phyloP scores from a whole-genome alignment of 192 early-diverging fungal species.

The Coemansia sp. region DNA sequence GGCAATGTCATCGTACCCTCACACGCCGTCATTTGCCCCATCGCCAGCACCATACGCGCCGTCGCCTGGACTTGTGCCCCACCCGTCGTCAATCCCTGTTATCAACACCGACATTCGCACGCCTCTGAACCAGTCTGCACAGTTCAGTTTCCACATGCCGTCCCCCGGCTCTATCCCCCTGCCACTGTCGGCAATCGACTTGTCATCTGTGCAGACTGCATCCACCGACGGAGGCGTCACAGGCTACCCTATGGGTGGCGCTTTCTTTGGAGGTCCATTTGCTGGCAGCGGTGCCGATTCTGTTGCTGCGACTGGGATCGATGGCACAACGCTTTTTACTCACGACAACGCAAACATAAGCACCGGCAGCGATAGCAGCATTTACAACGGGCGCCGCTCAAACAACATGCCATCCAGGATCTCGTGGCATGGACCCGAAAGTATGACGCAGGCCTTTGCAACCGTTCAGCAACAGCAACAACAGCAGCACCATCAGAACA shows the following conservation, averaged over 20 bases:
- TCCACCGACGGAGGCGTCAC: slow-evolving; percentile 12
- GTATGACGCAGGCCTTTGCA: slow-evolving; percentile 42
- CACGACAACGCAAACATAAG: slow-evolving; percentile 13
- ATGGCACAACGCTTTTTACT: slow-evolving; percentile 31
- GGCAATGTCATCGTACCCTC: slow-evolving; percentile 28
- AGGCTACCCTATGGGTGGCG: slow-evolving; percentile 25
- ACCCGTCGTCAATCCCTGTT: slow-evolving; percentile 40
- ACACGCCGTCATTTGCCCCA: slow-evolving; percentile 36
- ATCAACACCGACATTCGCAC: slow-evolving; percentile 30
- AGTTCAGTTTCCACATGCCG: slow-evolving; percentile 55
- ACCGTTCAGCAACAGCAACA: slow-evolving; percentile 34
- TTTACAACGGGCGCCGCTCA: slow-evolving; percentile 32
- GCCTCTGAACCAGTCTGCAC: slow-evolving; percentile 39
- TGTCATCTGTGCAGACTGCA: slow-evolving; percentile 39
- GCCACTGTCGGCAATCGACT: slow-evolving; percentile 48
- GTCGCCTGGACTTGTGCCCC: slow-evolving; percentile 27
- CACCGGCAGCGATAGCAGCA: slow-evolving; percentile 11
- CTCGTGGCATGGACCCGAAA: slow-evolving; percentile 54
- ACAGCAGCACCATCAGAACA: too few relatives aligned
- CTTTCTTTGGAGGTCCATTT: slow-evolving; percentile 27
- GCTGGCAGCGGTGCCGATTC: slow-evolving; percentile 18
- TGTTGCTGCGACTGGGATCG: slow-evolving; percentile 19
- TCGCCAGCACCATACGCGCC: slow-evolving; percentile 33
- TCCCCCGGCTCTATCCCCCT: slow-evolving; percentile 50
- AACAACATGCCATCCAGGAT: slow-evolving; percentile 40